These are phyloP conservation scores for Beauveria sp. DNA, from an alignment of 2,329 filamentous ascomycete genomes.

Conservation along the genomic window DNA sequence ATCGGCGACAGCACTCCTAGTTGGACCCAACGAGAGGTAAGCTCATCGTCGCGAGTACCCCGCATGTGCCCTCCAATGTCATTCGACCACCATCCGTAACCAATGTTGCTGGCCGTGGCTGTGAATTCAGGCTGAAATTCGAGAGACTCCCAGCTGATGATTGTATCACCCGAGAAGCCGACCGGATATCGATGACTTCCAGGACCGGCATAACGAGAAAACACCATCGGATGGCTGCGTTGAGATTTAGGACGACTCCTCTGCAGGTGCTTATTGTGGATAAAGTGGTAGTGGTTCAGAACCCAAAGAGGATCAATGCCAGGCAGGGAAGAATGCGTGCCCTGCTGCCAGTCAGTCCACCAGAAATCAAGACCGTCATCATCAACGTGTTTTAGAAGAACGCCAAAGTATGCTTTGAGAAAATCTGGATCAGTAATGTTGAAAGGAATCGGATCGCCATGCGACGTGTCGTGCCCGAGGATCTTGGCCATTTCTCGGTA, in stretches of 20 bases:
- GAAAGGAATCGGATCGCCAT: constrained; percentile 45
- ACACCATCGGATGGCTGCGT: constrained; percentile 37
- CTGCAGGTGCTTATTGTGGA: constrained; percentile 35
- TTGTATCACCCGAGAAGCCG: constrained; percentile 56
- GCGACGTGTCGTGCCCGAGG: constrained; percentile 41
- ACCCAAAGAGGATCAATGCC: constrained; percentile 58
- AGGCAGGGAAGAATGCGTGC: constrained; percentile 42
- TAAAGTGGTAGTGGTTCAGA: constrained; percentile 57
- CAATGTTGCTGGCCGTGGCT: constrained; percentile 42
- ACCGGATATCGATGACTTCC: constrained; percentile 56
- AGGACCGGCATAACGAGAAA: constrained; percentile 35
- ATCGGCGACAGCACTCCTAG: constrained; percentile 49
- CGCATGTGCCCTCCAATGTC: constrained; percentile 52
- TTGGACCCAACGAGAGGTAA: constrained; percentile 49
- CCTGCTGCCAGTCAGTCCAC: constrained; percentile 65
- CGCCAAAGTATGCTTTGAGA: constrained; percentile 49
- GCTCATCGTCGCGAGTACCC: constrained; percentile 45
- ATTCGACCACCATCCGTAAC: constrained; percentile 57
- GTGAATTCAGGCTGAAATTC: constrained; percentile 61
- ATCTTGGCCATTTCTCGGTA: constrained; percentile 47
- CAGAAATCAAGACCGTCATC: constrained; percentile 53
- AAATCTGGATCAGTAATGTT: constrained; percentile 46
- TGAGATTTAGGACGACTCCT: constrained; percentile 19
- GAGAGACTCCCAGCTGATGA: constrained; percentile 52
- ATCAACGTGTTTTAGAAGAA: constrained; percentile 49